Percentiles rank a stretch among this genome's conserved stretches.
Conservation (phyloP, 2,329 filamentous ascomycete species). For the Macrophomina phaseolina region DNA sequence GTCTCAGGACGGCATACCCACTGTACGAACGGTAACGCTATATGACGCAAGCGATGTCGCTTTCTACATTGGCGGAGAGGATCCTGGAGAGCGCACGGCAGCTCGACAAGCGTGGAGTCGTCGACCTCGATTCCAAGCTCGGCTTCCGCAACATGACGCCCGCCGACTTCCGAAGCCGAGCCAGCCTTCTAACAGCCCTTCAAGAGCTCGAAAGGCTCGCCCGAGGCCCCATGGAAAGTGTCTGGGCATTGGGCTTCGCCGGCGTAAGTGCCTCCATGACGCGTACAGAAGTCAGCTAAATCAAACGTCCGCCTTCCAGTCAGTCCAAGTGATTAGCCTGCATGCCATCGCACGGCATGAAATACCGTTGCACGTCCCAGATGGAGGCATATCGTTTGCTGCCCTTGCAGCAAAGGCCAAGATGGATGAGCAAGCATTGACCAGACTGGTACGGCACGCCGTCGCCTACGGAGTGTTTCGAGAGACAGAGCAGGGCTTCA, state of each 20-base stretch:
- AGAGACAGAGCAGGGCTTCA: conserved; percentile 45
- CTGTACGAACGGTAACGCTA: too few species aligned
- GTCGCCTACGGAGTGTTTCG: conserved; percentile 49
- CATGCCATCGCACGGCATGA: background rate
- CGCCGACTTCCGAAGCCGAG: conserved; percentile 33
- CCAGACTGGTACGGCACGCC: conserved; percentile 47
- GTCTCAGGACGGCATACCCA: too few species aligned
- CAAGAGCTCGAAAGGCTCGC: conserved; percentile 23
- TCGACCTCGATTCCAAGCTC: conserved; percentile 9
- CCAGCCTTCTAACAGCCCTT: conserved; percentile 3
- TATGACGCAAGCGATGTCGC: background rate
- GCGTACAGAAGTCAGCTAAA: too few species aligned
- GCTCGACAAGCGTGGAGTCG: conserved; percentile 21
- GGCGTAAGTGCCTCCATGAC: too few species aligned
- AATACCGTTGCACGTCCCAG: background rate
- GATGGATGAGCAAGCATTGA: conserved; percentile 28
- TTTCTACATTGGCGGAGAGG: conserved; percentile 26
- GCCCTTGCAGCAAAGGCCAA: conserved; percentile 7
- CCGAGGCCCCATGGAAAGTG: conserved; percentile 5
- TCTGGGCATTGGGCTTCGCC: too few species aligned
- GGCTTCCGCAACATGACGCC: conserved; percentile 30
- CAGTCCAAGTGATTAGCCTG: background rate
- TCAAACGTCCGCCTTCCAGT: background rate
- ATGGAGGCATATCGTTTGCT: conserved; percentile 13
- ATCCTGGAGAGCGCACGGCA: conserved; percentile 13